Evolutionary conservation across 495 filamentous ascomycete genomes (phyloP).

Genomic region (Penicillium riverlandense): DNA sequence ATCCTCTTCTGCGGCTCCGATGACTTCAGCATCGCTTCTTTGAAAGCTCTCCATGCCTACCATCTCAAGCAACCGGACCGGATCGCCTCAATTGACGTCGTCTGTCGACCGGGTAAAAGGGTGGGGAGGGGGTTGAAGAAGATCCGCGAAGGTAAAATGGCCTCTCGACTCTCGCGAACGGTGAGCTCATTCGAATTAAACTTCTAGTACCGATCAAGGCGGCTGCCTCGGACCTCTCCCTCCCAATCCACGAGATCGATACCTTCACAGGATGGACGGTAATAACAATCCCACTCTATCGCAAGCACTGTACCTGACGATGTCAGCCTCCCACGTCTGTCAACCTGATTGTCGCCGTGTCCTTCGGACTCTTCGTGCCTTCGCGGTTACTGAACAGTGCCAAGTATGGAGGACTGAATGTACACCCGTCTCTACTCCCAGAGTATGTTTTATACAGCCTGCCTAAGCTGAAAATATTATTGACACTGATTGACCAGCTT

Average conservation of each 20-base stretch:
- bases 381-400: slow-evolving; percentile 59
- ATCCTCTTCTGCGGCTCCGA: slow-evolving; percentile 97
- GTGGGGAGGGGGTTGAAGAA: slow-evolving; percentile 65
- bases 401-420: slow-evolving; percentile 81
- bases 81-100: slow-evolving; percentile 80
- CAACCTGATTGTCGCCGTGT: slow-evolving; percentile 90
- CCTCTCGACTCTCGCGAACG: not conserved
- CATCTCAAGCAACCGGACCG: slow-evolving; percentile 42
- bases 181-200: slow-evolving; percentile 5
- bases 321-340: slow-evolving; percentile 52
- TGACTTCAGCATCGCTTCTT: slow-evolving; percentile 75
- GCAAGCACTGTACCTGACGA: slow-evolving; percentile 8
- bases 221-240: slow-evolving; percentile 51
- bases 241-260: slow-evolving; percentile 67
- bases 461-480: not conserved
- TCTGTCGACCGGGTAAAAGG: slow-evolving; percentile 70
- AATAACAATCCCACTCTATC: slow-evolving; percentile 7
- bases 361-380: slow-evolving; percentile 87
- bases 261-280: slow-evolving; percentile 80
- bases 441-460: slow-evolving; percentile 44
- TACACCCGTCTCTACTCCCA: slow-evolving; percentile 91
- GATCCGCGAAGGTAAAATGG: slow-evolving; percentile 55
- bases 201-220: slow-evolving; percentile 65
- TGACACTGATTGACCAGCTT: slow-evolving; percentile 40
- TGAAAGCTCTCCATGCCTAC: slow-evolving; percentile 62